Base-by-base conservation (phyloP, 805 yeast species). In the Scheffersomyces spartinae region DNA sequence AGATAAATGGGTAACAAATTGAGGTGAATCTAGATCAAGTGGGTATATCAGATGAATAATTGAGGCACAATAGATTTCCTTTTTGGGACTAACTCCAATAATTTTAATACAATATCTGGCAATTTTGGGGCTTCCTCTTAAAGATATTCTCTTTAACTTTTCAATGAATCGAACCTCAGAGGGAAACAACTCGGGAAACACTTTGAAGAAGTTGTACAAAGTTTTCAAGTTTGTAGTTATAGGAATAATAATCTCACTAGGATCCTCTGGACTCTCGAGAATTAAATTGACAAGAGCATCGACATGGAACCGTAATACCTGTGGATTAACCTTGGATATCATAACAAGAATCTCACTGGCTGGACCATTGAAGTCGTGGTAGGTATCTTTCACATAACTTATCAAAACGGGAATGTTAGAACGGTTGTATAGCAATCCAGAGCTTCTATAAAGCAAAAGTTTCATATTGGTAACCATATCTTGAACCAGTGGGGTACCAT, bases 91-190 rank as follows among this genome's bases (percentile, higher is more conserved):
- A n/a, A 70, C 52, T 2, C 71, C 62, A 6, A 81, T 33, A 5
- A 80, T 50, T 40, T 71, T 74, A 6, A 71, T 52, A 0, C 86
- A 65, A 42, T 74, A 80, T 39, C 63, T 71, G 0, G 88, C 76
- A 38, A 76, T 83, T 7, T 40, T 21, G 1, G 81, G 71, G 2
- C 67, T 48, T 0, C 88, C 88, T 1, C 41, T 36, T 0, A 54
- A 34, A 0, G 78, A 68, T 15, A 75, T 49, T 2, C 49, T 43
- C 22, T 58, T 51, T 24, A 83, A 45, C 9, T 54, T 49, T 6
- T 64, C 62, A 9, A 55, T 36, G 33, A 75, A 71, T 3, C 39
- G 40, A 7, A 53, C 57, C 13, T 60, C 57, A n/a, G 51, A 47
- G 3, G 72, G 65, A 11, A 69, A 49, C 17, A 57, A 50, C 3